These are phyloP conservation scores for Hymenoscyphus salicellus DNA, from an alignment of 2,329 filamentous ascomycete species.

Conservation along the genomic window DNA sequence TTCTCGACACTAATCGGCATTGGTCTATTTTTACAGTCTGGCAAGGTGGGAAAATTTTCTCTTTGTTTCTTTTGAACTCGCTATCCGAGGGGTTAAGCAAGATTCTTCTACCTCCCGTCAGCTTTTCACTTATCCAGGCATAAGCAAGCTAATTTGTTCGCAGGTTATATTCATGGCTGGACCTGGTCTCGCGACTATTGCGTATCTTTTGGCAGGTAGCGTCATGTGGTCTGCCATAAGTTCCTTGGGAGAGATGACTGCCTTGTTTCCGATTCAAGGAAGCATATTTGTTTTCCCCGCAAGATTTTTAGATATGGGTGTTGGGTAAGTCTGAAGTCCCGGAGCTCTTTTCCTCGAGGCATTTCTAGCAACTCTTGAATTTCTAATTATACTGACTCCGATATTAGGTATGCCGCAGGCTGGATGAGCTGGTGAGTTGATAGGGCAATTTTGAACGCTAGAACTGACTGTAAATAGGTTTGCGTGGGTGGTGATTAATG, in stretches of 20 bases:
- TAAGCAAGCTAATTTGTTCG: no score
- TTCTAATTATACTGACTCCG: no score
- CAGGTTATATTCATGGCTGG: slow-evolving; percentile 42
- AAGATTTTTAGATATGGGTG: slow-evolving; percentile 19
- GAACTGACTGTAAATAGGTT: slow-evolving; percentile 29
- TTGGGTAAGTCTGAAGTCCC: slow-evolving; percentile 5
- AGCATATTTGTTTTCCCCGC: slow-evolving; percentile 19
- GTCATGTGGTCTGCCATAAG: slow-evolving; percentile 49
- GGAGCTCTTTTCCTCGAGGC: no score
- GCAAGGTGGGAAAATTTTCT: slow-evolving; percentile 29
- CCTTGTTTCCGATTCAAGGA: slow-evolving; percentile 41
- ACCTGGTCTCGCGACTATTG: slow-evolving; percentile 42
- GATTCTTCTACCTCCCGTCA: no score
- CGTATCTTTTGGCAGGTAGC: slow-evolving; percentile 44
- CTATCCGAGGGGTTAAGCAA: no score
- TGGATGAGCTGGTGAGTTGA: slow-evolving; percentile 44
- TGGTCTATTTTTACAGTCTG: slow-evolving; percentile 45
- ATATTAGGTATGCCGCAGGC: slow-evolving; percentile 15
- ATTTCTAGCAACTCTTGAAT: no score
- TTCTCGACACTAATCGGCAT: slow-evolving; percentile 44
- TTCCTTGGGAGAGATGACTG: slow-evolving; percentile 41
- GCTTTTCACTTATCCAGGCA: no score
- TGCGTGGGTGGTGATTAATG: slow-evolving; percentile 34
- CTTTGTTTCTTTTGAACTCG: no score
- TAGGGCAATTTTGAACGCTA: not conserved